A percentile compares a stretch with the other conserved stretches of the same genome.
Conservation (phyloP, 139 green algal species). For the Asterochloris sp. region DNA sequence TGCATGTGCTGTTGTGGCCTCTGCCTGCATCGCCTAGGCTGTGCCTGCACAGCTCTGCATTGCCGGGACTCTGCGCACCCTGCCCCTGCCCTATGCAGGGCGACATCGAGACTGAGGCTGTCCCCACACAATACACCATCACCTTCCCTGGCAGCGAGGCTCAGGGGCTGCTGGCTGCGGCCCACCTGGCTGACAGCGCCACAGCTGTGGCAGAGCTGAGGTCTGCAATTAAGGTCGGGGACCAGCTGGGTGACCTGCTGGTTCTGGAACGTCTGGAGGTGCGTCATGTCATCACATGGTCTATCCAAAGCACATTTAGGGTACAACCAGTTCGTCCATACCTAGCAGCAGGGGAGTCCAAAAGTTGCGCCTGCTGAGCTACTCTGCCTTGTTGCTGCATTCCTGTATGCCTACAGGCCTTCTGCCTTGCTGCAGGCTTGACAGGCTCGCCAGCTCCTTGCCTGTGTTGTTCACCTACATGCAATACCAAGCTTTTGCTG, state of each 20-base stretch:
- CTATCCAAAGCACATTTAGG: too few relatives aligned
- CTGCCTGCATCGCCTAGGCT: constrained; percentile 27
- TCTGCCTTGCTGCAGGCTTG: too few relatives aligned
- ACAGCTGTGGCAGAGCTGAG: constrained; percentile 44
- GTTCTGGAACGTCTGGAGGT: constrained; percentile 62
- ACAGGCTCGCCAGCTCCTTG: too few relatives aligned
- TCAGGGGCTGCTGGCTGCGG: constrained; percentile 44
- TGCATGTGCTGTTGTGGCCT: too few relatives aligned
- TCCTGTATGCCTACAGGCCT: too few relatives aligned
- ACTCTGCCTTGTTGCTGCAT: too few relatives aligned
- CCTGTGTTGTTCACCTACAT: too few relatives aligned
- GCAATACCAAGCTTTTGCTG: too few relatives aligned
- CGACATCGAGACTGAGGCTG: neutral
- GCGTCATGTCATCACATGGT: too few relatives aligned
- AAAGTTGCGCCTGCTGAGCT: too few relatives aligned
- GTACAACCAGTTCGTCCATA: too few relatives aligned
- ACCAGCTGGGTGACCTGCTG: constrained; percentile 41
- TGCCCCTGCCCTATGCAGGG: neutral
- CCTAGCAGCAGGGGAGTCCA: too few relatives aligned
- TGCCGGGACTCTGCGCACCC: neutral
- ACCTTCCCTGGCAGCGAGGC: constrained; percentile 17
- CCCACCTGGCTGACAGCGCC: constrained; percentile 80
- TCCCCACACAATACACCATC: neutral
- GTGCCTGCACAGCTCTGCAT: constrained; percentile 36
- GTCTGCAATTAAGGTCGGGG: constrained; percentile 34